These are phyloP conservation scores for Calonectria ilicicola DNA, from an alignment of 2,329 filamentous ascomycete species.

Conservation along the genomic window DNA sequence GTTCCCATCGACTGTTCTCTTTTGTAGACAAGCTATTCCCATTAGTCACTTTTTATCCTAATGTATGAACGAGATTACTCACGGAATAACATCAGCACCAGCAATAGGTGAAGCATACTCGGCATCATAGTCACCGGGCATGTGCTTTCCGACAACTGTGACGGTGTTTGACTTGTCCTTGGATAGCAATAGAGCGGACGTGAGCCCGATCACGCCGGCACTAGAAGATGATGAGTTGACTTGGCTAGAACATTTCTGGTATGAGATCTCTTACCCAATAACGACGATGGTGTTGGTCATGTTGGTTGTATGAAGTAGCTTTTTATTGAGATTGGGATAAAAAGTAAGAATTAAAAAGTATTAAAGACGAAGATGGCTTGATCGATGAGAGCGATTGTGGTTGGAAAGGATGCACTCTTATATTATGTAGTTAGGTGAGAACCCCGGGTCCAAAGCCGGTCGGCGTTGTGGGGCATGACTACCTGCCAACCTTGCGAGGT, in stretches of 20 bases:
- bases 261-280: constrained; percentile 42
- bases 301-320: neutral
- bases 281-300: constrained; percentile 50
- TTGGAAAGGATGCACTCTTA: too few species aligned
- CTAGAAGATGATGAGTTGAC: constrained; percentile 36
- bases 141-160: constrained; percentile 85
- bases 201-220: constrained; percentile 65
- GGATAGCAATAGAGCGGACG: constrained; percentile 61
- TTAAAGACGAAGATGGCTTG: neutral
- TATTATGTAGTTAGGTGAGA: neutral
- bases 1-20: constrained; percentile 67
- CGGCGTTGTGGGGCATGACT: too few species aligned
- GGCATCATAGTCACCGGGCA: constrained; percentile 93
- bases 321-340: too few species aligned
- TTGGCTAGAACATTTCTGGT: neutral
- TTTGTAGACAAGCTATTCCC: constrained; percentile 56
- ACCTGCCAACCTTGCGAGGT: too few species aligned
- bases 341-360: neutral
- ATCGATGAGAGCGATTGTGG: neutral
- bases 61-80: constrained; percentile 45
- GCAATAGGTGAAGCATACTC: constrained; percentile 94
- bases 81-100: constrained; percentile 84
- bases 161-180: constrained; percentile 61
- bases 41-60: neutral
- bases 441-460: neutral